A percentile compares a stretch with the other conserved stretches of the same genome.
These are phyloP conservation scores for Fusarium gaditjirri DNA, from an alignment of 2,329 filamentous ascomycete genomes.

Conservation along the genomic window DNA sequence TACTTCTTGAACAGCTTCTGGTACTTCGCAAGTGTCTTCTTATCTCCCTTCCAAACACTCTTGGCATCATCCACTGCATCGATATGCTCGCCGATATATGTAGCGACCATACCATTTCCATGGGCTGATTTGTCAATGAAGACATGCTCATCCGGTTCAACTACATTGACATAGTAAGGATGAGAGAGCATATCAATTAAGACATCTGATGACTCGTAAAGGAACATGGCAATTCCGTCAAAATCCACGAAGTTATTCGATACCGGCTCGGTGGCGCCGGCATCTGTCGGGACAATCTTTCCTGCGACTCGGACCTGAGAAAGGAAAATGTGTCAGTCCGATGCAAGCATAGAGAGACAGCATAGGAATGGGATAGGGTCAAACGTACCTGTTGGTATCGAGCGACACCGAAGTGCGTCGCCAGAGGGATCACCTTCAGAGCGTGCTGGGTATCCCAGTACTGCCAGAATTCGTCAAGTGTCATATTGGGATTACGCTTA, in stretches of 20 bases:
- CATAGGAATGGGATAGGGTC: fast-evolving
- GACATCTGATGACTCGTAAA: constrained; percentile 39
- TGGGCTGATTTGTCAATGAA: constrained; percentile 47
- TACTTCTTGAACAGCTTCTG: constrained; percentile 42
- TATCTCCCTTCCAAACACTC: constrained; percentile 43
- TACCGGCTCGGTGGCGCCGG: constrained; percentile 21
- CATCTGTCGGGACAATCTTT: constrained; percentile 40
- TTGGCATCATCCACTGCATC: constrained; percentile 38
- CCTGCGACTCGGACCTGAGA: constrained; percentile 43
- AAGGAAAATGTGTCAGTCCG: not conserved
- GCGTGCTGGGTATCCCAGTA: constrained; percentile 48
- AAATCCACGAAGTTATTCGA: constrained; percentile 42
- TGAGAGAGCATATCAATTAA: constrained; percentile 43
- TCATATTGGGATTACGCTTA: constrained; percentile 42
- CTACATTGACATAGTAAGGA: constrained; percentile 44
- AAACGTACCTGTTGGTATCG: constrained; percentile 41
- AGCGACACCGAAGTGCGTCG: constrained; percentile 42
- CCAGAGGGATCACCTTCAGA: constrained; percentile 44
- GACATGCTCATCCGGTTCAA: constrained; percentile 45
- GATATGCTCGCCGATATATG: constrained; percentile 38
- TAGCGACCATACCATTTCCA: constrained; percentile 45
- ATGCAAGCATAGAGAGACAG: too few relatives aligned
- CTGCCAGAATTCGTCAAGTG: constrained; percentile 44
- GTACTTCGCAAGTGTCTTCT: constrained; percentile 27
- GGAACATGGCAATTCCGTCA: constrained; percentile 47